A percentile compares a stretch with the other conserved stretches of the same genome.
Conservation (phyloP, 129 eudicot species). For the Artemisia annua region DNA sequence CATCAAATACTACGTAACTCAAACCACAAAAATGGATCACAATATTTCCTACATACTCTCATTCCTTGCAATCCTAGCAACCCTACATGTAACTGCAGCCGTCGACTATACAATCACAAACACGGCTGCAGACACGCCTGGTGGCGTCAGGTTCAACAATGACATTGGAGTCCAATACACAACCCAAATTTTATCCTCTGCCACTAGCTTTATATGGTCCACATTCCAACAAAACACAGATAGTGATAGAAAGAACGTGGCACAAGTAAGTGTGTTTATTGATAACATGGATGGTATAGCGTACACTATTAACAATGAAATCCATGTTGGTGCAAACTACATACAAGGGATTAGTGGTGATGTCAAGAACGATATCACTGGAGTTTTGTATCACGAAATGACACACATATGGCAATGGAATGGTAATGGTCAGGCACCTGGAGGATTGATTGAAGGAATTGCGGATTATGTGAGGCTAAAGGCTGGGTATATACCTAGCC, state of each 20-base stretch:
- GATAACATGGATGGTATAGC: slow-evolving; percentile 59
- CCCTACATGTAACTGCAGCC: slow-evolving; percentile 35
- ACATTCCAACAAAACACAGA: slow-evolving; percentile 47
- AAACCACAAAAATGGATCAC: slow-evolving; percentile 24
- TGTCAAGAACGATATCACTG: slow-evolving; percentile 48
- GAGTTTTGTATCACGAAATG: slow-evolving; percentile 68
- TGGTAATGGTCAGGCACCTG: slow-evolving; percentile 53
- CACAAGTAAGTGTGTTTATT: slow-evolving; percentile 37
- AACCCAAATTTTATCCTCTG: slow-evolving; percentile 23
- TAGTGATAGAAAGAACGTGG: slow-evolving; percentile 39
- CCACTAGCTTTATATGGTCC: slow-evolving; percentile 58
- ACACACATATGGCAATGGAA: slow-evolving; percentile 76
- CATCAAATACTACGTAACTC: background rate
- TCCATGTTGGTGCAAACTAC: slow-evolving; percentile 54
- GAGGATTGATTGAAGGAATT: slow-evolving; percentile 71
- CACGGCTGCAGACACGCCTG: slow-evolving; percentile 45
- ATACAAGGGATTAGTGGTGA: slow-evolving; percentile 42
- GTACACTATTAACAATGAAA: slow-evolving; percentile 33
- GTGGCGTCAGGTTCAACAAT: slow-evolving; percentile 48
- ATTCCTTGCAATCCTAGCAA: slow-evolving; percentile 31
- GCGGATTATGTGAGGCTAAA: slow-evolving; percentile 71
- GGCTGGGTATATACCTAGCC: slow-evolving; percentile 47
- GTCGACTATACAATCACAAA: slow-evolving; percentile 53
- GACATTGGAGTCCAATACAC: slow-evolving; percentile 49
- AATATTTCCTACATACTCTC: slow-evolving; percentile 17